Evolutionary conservation across 1,284 basidiomycete genomes (phyloP), one percentile per base, ranked within the genome.

Genomic region (Violaceomyces palustris): DNA sequence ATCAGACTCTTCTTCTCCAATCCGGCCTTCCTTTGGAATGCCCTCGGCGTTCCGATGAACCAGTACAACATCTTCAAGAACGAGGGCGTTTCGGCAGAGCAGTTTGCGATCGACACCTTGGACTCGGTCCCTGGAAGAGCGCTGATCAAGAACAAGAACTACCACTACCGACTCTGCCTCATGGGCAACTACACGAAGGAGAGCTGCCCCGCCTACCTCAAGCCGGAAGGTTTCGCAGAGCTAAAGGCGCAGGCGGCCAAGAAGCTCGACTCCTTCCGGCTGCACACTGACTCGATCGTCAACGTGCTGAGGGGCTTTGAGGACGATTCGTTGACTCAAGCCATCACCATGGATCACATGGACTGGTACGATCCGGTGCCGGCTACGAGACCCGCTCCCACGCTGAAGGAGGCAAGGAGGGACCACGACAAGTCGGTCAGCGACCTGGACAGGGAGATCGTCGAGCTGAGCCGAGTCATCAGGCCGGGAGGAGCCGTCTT

Each of bases 251-350:
- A 82, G 49, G 74, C 78, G 26, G 77, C 75, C 15, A 71, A 75
- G 36, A 35, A 61, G 5, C 75, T 83, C 32, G 80, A 86, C 55
- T 78, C 81, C 1, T 84, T 88, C 77, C 79, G 84, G 25, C 73
- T 88, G 28, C 87, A 88, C 73, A 88, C 87, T 0, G 84, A 88
- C 61, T 82, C 83, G 3, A 86, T 88, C 57, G 74, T 83, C 49
- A 83, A 85, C 36, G 85, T 86, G 50, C 67, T 83, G 64, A 49
- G 56, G 11, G 66, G 67, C 9, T 47, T 67, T 35, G 56, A 67
- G 39, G 69, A 72, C 45, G 52, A 42, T 12, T 50, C 58, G 10
- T 49, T 73, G 17, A 69, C 70, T 8, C 57, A 59, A 4, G 70
- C 70, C 19, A 80, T 88, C 45, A 78, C 86, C 42, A 88, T 89